Conservation (phyloP, 148 eudicot genomes). For the Agrostemma githago region DNA sequence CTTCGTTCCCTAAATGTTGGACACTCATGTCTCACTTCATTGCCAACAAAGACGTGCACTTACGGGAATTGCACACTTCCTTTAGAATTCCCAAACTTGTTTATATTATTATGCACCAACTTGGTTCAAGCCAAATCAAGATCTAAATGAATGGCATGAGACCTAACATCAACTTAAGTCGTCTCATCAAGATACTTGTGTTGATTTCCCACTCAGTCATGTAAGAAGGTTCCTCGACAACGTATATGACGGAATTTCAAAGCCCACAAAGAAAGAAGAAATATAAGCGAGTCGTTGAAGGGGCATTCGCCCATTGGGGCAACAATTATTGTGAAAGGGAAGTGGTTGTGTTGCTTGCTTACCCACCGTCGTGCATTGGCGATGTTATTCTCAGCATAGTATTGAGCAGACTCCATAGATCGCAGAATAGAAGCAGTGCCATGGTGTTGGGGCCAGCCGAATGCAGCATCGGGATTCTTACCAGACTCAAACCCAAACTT, state of each 20-base stretch:
- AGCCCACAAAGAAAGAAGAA: not conserved
- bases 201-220: not conserved
- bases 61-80: no score
- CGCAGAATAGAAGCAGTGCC: conserved; percentile 59
- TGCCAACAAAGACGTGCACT: no score
- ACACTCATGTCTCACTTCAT: not conserved
- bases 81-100: no score
- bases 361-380: conserved; percentile 91
- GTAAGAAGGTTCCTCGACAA: not conserved
- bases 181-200: not conserved
- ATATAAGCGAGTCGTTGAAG: not conserved
- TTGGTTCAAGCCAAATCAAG: no score
- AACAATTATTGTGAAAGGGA: not conserved
- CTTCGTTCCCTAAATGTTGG: not conserved
- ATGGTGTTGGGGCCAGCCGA: conserved; percentile 50
- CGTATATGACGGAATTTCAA: not conserved
- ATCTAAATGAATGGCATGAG: no score
- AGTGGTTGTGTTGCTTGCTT: conserved; percentile 30
- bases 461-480: conserved; percentile 67
- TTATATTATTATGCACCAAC: no score
- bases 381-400: conserved; percentile 73
- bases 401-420: conserved; percentile 91
- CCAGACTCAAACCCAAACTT: conserved; percentile 49
- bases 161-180: not conserved
- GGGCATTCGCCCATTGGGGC: not conserved